Evolutionary conservation across 176 grass and related monocot genomes (phyloP), one percentile per base, ranked within the genome.

Genomic region (Carex parvula): DNA sequence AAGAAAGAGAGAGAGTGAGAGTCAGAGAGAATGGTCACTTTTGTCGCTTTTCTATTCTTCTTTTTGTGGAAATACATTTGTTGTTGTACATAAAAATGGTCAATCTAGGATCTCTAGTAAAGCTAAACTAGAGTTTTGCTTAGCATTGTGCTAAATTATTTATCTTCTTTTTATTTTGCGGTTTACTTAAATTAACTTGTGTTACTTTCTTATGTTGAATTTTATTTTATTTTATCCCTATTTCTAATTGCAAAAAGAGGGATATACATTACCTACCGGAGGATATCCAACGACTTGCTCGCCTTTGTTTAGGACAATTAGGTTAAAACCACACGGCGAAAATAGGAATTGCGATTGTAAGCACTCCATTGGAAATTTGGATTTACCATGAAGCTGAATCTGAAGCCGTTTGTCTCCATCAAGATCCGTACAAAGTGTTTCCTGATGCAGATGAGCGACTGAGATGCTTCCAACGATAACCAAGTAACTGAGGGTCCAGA

Each of bases 51-150:
- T 64, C 44, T 83, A 32, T 54, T 64, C 60, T 83, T 83, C 39
- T 83, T 64, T 69, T 50, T 83, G 62, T 83, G 21, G n/a, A 9
- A 29, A 26, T 65, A 30, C 24, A 52, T 65, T 83, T 83, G 81
- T 83, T 65, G n/a, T 53, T 83, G 81, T 83, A 83, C 50, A 83
- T 83, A 83, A 81, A 42, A 62, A 30, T 26, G 62, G 64, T 83
- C 60, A 66, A 24, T 83, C 21, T 83, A 66, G 81, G 48, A 68
- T 52, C 46, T 83, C 42, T 68, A 68, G 64, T 83, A 69, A 69
- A 55, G 22, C 41, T 50, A 32, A 83, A 83, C 60, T 83, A 66
- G 81, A 83, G 81, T 22, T 68, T 83, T 83, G 41, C 18, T 68
- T 83, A 69, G 81, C n/a, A 69, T 68, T 68, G 60, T 54, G 60